phyloP scores from a whole-genome alignment of 257 asterid species.

The Solanum pimpinellifolium region DNA sequence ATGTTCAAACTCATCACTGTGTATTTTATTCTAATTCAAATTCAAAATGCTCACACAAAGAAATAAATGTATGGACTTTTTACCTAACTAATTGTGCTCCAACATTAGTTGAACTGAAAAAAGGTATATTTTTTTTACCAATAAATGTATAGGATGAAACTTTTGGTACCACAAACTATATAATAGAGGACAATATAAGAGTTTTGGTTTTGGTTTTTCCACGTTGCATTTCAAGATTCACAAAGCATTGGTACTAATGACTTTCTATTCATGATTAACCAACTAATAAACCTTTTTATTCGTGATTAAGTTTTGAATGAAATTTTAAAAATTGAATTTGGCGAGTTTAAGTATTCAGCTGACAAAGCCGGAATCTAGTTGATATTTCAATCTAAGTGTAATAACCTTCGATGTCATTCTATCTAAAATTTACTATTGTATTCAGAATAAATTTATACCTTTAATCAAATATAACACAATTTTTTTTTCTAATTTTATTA shows the following conservation, averaged over 20 bases:
- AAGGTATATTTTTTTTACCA: not conserved
- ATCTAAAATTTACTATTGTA: not conserved
- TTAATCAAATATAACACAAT: not conserved
- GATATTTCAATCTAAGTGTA: not conserved
- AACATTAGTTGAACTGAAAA: not conserved
- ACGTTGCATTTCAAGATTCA: not conserved
- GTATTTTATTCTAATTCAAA: not conserved
- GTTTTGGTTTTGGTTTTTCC: not conserved
- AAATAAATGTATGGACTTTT: not conserved
- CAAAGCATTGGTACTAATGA: not conserved
- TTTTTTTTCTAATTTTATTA: not conserved
- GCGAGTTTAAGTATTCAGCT: not conserved
- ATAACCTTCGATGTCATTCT: not conserved
- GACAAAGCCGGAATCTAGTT: rapidly evolving
- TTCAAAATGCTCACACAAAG: not conserved
- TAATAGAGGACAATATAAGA: not conserved
- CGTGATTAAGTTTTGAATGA: not conserved
- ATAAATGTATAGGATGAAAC: not conserved
- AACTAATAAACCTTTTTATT: not conserved
- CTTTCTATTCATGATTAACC: not conserved
- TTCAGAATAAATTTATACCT: not conserved
- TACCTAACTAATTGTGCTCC: not conserved
- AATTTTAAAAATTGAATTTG: not conserved
- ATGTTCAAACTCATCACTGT: not conserved
- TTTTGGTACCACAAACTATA: not conserved